phyloP scores from a whole-genome alignment of 331 rosid species.

The Phaseolus coccineus region DNA sequence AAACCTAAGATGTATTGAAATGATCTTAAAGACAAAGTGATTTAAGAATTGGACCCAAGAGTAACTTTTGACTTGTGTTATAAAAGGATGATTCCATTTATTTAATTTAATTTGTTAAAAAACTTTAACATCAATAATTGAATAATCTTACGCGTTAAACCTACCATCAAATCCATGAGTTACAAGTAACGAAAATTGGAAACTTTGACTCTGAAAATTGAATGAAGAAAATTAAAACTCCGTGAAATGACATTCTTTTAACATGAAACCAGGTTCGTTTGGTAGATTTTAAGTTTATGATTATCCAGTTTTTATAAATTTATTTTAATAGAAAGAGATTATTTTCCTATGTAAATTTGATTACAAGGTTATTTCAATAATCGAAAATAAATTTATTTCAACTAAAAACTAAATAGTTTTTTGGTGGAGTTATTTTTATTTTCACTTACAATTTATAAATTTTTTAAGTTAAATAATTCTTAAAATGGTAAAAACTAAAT shows the following conservation, averaged over 20 bases:
- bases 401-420: no score
- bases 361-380: no score
- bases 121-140: constrained; percentile 4
- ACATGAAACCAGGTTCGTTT: background rate
- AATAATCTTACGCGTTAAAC: background rate
- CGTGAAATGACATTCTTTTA: background rate
- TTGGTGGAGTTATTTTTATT: no score
- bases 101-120: background rate
- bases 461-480: no score
- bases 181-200: background rate
- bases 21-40: background rate
- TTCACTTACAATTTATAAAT: no score
- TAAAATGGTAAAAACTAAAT: no score
- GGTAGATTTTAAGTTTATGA: background rate
- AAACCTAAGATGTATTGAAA: background rate
- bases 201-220: constrained; percentile 9
- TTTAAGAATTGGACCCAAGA: background rate
- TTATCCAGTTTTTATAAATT: no score
- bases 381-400: no score
- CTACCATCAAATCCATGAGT: background rate
- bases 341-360: no score
- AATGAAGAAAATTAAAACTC: background rate
- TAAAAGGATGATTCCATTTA: background rate
- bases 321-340: no score
- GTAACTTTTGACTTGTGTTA: background rate